A percentile compares a stretch with the other conserved stretches of the same genome.
Conservation (phyloP, 768 basidiomycete genomes). For the Mycena olivaceomarginata region DNA sequence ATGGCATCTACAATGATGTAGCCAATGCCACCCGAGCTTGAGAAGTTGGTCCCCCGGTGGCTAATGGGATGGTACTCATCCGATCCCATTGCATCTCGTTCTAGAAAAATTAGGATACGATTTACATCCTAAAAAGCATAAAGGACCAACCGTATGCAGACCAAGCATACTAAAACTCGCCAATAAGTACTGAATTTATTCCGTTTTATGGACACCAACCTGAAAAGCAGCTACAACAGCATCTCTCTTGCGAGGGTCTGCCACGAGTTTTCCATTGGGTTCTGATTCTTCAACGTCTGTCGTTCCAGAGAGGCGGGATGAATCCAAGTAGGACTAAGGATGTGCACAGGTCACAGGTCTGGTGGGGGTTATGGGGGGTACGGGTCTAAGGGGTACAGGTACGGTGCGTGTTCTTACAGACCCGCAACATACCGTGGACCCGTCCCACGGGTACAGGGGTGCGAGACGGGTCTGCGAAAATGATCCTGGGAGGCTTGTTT, state of each 20-base stretch:
- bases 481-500: too few relatives aligned
- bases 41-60: slow-evolving; percentile 76
- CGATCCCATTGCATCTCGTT: slow-evolving; percentile 82
- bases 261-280: neutral
- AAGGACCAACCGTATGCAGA: slow-evolving; percentile 72
- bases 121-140: neutral
- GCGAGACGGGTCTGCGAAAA: too few relatives aligned
- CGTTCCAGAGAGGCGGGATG: slow-evolving; percentile 16
- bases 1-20: slow-evolving; percentile 85
- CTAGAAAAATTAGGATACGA: slow-evolving; percentile 53
- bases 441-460: too few relatives aligned
- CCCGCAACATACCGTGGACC: too few relatives aligned
- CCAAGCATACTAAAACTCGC: slow-evolving; percentile 75
- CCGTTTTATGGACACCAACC: slow-evolving; percentile 53
- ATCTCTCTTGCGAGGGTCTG: slow-evolving; percentile 70
- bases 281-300: neutral
- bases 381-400: too few relatives aligned
- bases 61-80: slow-evolving; percentile 87
- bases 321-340: too few relatives aligned
- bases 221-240: slow-evolving; percentile 79
- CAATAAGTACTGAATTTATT: slow-evolving; percentile 9
- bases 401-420: too few relatives aligned
- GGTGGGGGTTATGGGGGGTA: too few relatives aligned
- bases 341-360: too few relatives aligned
- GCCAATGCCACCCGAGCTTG: slow-evolving; percentile 76